Base-by-base conservation (phyloP, 2,329 filamentous ascomycete species). In the Dactylonectria macrodidyma region DNA sequence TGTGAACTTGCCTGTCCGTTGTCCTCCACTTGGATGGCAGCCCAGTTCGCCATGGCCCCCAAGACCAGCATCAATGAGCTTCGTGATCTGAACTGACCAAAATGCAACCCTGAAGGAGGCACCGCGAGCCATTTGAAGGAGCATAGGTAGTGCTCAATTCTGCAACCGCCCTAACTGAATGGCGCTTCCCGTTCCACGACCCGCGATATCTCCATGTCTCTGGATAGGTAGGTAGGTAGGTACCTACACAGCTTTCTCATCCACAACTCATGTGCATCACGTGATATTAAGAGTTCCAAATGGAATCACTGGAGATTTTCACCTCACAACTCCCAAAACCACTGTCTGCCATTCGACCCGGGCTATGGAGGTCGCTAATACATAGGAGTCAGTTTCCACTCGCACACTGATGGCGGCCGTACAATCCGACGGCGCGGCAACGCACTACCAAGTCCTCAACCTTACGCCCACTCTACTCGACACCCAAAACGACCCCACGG, bases 371-470 rank as follows among this genome's bases (percentile, higher is more conserved):
- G 26, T 64, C 34, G 33, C 41, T 52, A 33, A 51, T 62, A 48
- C 26, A 24, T 24, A 24, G 41, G 19, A 22, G 33, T 14, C n/a
- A 30, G 22, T 9, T 24, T 24, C 8, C n/a, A 50, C 30, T 52
- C 24, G 38, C n/a, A 54, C 16, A 30, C 30, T 38, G 26, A 71
- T 72, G 66, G 66, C 62, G 36, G 41, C 62, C 33, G 65, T 67
- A 24, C 62, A 66, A 11, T 47, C 58, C 38, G 36, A 46, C 57
- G 34, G 62, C 7, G 64, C 52, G 70, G 79, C 84, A 72, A 89
- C 87, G 46, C 85, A 90, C 79, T 92, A 92, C 78, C 84, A 89
- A 68, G 84, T 91, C 75, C 87, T 92, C 65, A 84, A 84, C 66
- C 81, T 92, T 67, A 86, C 87, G 12, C 83, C 83, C 19, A 73